Evolutionary conservation across 768 basidiomycete species (phyloP).

Genomic region (Phanerochaete carnosa): DNA sequence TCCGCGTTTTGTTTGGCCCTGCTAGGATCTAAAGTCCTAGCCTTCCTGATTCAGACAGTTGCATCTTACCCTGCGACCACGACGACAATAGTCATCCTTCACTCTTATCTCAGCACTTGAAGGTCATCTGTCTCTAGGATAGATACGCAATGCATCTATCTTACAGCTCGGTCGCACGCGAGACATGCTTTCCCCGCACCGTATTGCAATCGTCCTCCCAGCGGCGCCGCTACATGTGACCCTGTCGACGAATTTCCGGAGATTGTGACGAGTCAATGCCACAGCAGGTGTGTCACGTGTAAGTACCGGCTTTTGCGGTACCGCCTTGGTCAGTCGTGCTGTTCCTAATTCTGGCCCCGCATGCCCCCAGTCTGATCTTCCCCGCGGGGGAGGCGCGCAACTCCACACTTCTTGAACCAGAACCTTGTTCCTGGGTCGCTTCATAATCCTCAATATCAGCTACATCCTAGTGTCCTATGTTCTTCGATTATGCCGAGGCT

Average conservation of each 20-base stretch:
- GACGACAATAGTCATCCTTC: not conserved
- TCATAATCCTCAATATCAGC: not conserved
- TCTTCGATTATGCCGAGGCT: slow-evolving; percentile 5
- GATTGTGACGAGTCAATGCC: not conserved
- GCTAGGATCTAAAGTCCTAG: slow-evolving; percentile 13
- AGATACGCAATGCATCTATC: too few species aligned
- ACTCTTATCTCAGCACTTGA: too few species aligned
- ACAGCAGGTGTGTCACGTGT: not conserved
- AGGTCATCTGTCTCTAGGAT: too few species aligned
- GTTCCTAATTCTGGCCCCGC: not conserved
- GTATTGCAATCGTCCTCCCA: not conserved
- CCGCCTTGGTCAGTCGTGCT: not conserved
- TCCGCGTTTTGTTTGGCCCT: slow-evolving; percentile 10
- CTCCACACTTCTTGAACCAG: not conserved
- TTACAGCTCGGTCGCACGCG: too few species aligned
- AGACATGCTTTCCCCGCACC: too few species aligned
- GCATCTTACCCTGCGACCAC: slow-evolving; percentile 6
- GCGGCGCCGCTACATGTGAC: not conserved
- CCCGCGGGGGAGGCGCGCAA: not conserved
- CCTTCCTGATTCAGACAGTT: not conserved
- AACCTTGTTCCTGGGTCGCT: not conserved
- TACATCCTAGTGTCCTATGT: not conserved
- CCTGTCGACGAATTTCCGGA: not conserved
- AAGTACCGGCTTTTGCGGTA: not conserved
- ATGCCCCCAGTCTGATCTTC: not conserved